A percentile compares a stretch with the other conserved stretches of the same genome.
phyloP scores from a whole-genome alignment of 768 basidiomycete species.

The Tulasnella calospora region DNA sequence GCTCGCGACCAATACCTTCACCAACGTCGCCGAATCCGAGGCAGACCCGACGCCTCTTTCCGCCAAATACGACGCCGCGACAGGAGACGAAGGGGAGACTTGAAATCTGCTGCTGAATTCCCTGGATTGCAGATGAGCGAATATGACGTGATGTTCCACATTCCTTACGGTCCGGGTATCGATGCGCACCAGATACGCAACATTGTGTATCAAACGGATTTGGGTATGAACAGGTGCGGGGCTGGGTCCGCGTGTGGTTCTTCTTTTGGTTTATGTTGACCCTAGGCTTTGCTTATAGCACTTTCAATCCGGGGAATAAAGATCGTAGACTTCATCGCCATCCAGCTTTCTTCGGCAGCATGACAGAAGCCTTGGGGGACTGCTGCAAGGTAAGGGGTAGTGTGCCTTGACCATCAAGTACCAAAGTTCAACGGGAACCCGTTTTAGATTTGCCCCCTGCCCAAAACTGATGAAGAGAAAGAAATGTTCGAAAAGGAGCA shows the following conservation, averaged over 20 bases:
- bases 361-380: conserved; percentile 54
- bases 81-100: conserved; percentile 51
- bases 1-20: conserved; percentile 46
- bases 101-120: conserved; percentile 45
- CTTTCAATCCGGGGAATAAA: conserved; percentile 61
- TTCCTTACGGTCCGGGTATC: conserved; percentile 60
- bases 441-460: conserved; percentile 49
- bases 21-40: conserved; percentile 48
- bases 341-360: conserved; percentile 57
- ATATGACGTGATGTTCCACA: conserved; percentile 54
- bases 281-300: conserved; percentile 35
- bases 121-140: conserved; percentile 52
- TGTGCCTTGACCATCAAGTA: background rate
- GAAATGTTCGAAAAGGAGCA: conserved; percentile 52
- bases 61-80: conserved; percentile 36
- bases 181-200: conserved; percentile 53
- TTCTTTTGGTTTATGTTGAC: background rate
- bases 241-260: no score
- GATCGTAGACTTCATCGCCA: conserved; percentile 56
- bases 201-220: conserved; percentile 53
- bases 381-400: conserved; percentile 50
- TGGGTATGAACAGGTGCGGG: conserved; percentile 20
- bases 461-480: conserved; percentile 53
- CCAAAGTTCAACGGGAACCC: background rate
- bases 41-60: conserved; percentile 40